Base-by-base conservation (phyloP, 345 rosid species). In the Laguncularia racemosa region DNA sequence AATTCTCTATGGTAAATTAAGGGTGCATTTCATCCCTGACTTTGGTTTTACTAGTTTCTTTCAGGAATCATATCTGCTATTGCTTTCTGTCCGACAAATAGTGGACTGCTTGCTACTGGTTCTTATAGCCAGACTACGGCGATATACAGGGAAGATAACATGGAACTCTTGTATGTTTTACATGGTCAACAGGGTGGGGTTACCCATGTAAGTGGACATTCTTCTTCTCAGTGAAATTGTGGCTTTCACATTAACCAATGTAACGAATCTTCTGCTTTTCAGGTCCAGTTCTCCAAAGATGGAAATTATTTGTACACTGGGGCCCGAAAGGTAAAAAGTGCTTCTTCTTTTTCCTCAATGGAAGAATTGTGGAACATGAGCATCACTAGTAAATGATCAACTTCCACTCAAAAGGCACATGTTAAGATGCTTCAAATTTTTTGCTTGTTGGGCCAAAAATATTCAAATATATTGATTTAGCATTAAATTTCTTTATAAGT, bases 111-210 rank as follows among this genome's bases (percentile, higher is more conserved):
- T 68, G 99, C 99, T 60, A 76, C 82, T 16, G 99, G 99, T 20
- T 93, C 99, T 61, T 93, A 87, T 53, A 79, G 86, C 62, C 95
- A 81, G 61, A 89, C 85, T 46, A 82, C 96, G 58, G 97, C 95
- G 56, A 69, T 93, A 58, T 87, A 83, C 64, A 83, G 84, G 68
- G 99, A 93, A 75, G 97, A 93, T 52, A 89, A 87, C 62, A 89
- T 93, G 99, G 99, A 93, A 77, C 88, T 85, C 44, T 67, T 89
- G 20, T 93, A 89, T 56, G 71, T 93, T 70, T 74, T 93, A 62
- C 96, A 89, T 77, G 97, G 99, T 53, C 99, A 93, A 68, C 95
- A 87, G 78, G 96, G 96, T 50, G 99, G 99, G 38, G 61, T 93
- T 62, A 93, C 97, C 43, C 99, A 87, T 71, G 97, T 93, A 81